Percentiles rank a stretch among this genome's conserved stretches.
phyloP scores from a whole-genome alignment of 2,329 filamentous ascomycete species.

The Calonectria multiphialidica region DNA sequence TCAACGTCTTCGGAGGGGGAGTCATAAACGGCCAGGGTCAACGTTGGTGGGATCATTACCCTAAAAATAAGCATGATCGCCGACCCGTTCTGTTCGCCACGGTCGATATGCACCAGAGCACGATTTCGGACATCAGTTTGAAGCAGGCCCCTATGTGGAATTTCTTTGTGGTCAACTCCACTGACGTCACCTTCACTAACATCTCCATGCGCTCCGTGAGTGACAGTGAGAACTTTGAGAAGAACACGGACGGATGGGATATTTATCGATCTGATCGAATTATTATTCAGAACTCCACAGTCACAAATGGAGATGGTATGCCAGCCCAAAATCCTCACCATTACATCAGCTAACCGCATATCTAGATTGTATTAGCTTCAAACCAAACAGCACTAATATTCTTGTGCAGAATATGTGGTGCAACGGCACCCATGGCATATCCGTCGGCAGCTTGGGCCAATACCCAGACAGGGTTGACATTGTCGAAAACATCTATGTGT shows the following conservation, averaged over 20 bases:
- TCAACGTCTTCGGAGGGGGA: constrained; percentile 73
- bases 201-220: constrained; percentile 69
- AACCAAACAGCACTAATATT: constrained; percentile 77
- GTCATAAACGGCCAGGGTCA: constrained; percentile 73
- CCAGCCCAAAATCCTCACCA: too few species aligned
- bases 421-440: constrained; percentile 78
- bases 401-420: constrained; percentile 74
- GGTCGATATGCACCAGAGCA: constrained; percentile 14
- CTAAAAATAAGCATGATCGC: constrained; percentile 45
- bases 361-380: constrained; percentile 76
- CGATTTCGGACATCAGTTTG: constrained; percentile 26
- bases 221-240: constrained; percentile 56
- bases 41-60: constrained; percentile 73
- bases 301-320: constrained; percentile 71
- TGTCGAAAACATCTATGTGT: constrained; percentile 74
- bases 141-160: constrained; percentile 33
- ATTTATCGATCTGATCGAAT: constrained; percentile 71
- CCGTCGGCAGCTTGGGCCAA: constrained; percentile 77
- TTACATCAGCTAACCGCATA: not conserved
- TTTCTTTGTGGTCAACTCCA: constrained; percentile 73
- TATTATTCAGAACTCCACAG: constrained; percentile 73
- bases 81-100: constrained; percentile 11
- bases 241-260: constrained; percentile 60
- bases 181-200: constrained; percentile 71
- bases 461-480: constrained; percentile 72